A percentile compares a stretch with the other conserved stretches of the same genome.
These are phyloP conservation scores for Globisporangium cederbergense DNA, from an alignment of 352 stramenopile genomes.

Conservation along the genomic window DNA sequence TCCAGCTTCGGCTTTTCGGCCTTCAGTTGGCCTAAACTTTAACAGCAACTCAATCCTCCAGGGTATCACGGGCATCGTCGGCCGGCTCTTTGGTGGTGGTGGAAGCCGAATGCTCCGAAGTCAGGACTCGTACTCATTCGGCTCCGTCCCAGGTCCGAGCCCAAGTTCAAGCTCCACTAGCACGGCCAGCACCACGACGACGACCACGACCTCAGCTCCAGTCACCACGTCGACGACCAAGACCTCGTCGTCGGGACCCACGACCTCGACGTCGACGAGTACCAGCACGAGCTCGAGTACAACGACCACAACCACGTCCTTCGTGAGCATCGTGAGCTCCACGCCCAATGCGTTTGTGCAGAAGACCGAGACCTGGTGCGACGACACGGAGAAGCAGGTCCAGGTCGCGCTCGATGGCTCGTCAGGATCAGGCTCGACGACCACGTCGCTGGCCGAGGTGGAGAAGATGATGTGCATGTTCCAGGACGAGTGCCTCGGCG, in stretches of 20 bases:
- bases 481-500: constrained; percentile 47
- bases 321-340: constrained; percentile 10
- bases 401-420: not conserved
- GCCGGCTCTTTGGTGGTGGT: not conserved
- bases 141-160: not conserved
- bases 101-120: not conserved
- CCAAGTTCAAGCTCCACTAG: not conserved
- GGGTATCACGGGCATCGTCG: constrained; percentile 4
- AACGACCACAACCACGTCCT: not conserved
- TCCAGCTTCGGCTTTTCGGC: not conserved
- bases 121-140: constrained; percentile 4
- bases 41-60: not conserved
- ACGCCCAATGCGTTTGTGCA: constrained; percentile 3
- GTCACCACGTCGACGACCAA: not conserved
- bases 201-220: too few species aligned
- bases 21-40: not conserved
- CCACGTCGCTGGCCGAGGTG: constrained; percentile 6
- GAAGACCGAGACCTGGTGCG: constrained; percentile 10
- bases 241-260: not conserved
- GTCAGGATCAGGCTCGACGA: not conserved
- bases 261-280: constrained; percentile 2
- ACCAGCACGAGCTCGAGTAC: constrained; percentile 3
- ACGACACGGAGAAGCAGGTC: constrained; percentile 10
- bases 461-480: constrained; percentile 51
- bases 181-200: constrained; percentile 15